Conservation (phyloP, 371 early-diverging fungal genomes). For the Circinella umbellata region DNA sequence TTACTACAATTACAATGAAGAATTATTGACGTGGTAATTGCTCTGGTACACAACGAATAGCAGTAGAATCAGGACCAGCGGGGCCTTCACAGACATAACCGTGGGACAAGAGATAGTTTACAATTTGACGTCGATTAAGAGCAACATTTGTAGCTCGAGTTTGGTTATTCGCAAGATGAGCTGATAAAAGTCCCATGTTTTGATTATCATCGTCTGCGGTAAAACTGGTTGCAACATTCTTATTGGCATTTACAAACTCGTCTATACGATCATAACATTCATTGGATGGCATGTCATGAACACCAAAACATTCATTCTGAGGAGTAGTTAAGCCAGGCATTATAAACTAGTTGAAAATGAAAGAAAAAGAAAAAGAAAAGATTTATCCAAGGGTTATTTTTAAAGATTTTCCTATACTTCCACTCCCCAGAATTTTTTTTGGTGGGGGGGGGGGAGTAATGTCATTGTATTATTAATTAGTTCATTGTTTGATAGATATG, state of each 20-base stretch:
- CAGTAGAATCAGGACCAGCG: conserved; percentile 13
- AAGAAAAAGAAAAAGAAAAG: not conserved
- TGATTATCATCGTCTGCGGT: conserved; percentile 31
- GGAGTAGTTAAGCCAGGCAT: conserved; percentile 7
- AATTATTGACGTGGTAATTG: not conserved
- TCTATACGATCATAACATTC: conserved; percentile 29
- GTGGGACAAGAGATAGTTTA: conserved; percentile 22
- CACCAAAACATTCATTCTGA: conserved; percentile 1
- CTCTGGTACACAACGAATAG: conserved; percentile 13
- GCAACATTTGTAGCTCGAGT: conserved; percentile 22
- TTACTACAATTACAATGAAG: not conserved
- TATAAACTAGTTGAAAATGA: not conserved
- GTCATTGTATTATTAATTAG: conserved; percentile 70
- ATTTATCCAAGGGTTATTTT: not conserved
- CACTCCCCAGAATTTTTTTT: too few species aligned
- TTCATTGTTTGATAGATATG: conserved; percentile 86
- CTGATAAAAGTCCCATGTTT: conserved; percentile 26
- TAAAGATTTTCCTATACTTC: too few species aligned
- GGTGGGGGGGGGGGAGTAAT: too few species aligned
- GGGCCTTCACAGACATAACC: conserved; percentile 23
- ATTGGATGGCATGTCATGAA: conserved; percentile 14
- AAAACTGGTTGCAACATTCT: conserved; percentile 17
- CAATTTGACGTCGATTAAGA: conserved; percentile 17
- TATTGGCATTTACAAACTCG: conserved; percentile 14
- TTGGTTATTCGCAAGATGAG: conserved; percentile 12